Percentiles rank a stretch among this genome's conserved stretches.
phyloP scores from a whole-genome alignment of 805 yeast species.

The Schwanniomyces occidentalis region DNA sequence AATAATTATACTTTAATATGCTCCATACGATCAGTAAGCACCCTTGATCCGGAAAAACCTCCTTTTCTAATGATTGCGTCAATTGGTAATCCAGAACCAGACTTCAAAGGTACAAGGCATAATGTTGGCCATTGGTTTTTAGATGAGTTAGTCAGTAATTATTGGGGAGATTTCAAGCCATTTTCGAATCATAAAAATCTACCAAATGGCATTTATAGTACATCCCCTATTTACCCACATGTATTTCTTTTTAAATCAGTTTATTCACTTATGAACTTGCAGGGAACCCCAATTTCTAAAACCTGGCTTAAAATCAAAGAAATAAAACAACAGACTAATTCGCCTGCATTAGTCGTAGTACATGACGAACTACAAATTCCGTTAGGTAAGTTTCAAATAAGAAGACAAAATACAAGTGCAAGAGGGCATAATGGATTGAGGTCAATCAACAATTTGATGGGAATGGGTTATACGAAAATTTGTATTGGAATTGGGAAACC shows the following conservation, averaged over 20 bases:
- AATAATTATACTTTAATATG: too few species aligned
- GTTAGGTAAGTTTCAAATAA: slow-evolving; percentile 64
- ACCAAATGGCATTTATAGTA: slow-evolving; percentile 22
- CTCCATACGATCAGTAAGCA: slow-evolving; percentile 7
- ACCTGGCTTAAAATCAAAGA: slow-evolving; percentile 45
- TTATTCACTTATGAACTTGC: slow-evolving; percentile 66
- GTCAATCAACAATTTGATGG: slow-evolving; percentile 50
- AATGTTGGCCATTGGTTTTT: slow-evolving; percentile 71
- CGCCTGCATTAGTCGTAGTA: slow-evolving; percentile 53
- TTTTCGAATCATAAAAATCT: slow-evolving; percentile 19
- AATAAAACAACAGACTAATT: slow-evolving; percentile 15
- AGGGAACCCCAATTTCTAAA: slow-evolving; percentile 57
- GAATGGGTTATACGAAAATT: slow-evolving; percentile 60
- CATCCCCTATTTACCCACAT: slow-evolving; percentile 20
- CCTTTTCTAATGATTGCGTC: slow-evolving; percentile 43
- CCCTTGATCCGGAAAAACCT: slow-evolving; percentile 11
- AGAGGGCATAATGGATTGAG: slow-evolving; percentile 87
- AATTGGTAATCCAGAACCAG: slow-evolving; percentile 76
- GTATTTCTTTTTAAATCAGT: slow-evolving; percentile 49
- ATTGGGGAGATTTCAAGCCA: slow-evolving; percentile 22
- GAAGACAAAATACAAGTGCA: slow-evolving; percentile 59
- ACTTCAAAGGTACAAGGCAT: slow-evolving; percentile 66
- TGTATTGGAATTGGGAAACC: slow-evolving; percentile 82
- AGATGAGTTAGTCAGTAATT: slow-evolving; percentile 23
- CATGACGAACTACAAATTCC: slow-evolving; percentile 78